Evolutionary conservation across 2,329 filamentous ascomycete genomes (phyloP).

Genomic region (Echinosphaeria canescens): DNA sequence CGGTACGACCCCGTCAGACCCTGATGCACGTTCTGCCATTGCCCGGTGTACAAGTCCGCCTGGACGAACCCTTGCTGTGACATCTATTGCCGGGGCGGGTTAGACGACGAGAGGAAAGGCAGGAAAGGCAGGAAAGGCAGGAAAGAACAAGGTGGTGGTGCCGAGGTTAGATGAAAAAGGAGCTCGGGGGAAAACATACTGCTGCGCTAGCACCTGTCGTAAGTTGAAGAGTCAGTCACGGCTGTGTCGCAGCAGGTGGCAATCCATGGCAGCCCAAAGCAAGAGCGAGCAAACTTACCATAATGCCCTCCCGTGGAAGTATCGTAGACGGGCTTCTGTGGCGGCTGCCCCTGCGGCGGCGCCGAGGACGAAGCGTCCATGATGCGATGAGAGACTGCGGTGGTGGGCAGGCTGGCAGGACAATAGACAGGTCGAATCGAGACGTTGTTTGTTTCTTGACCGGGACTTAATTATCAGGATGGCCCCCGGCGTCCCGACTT

Average conservation of each 20-base stretch:
- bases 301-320: constrained; percentile 56
- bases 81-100: constrained; percentile 37
- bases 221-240: constrained; percentile 4
- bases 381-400: no score
- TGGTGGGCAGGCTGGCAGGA: no score
- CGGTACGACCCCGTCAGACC: constrained; percentile 82
- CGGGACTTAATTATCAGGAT: no score
- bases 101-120: no score
- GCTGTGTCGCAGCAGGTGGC: constrained; percentile 1
- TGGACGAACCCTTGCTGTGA: constrained; percentile 74
- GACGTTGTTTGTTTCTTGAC: no score
- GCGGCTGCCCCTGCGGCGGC: constrained; percentile 33
- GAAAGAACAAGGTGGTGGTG: constrained; percentile 3
- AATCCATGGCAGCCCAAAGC: constrained; percentile 1
- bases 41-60: constrained; percentile 82
- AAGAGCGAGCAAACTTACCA: constrained; percentile 24
- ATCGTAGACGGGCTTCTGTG: constrained; percentile 50
- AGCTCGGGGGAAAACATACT: constrained; percentile 22
- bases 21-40: constrained; percentile 96
- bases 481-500: no score
- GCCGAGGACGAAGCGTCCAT: constrained; percentile 30
- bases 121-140: constrained; percentile 5
- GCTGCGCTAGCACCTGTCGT: constrained; percentile 40
- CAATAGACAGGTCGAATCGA: no score
- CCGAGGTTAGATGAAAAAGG: constrained; percentile 4